Conservation (phyloP, 139 green algal species). For the Coelastrella sp. region DNA sequence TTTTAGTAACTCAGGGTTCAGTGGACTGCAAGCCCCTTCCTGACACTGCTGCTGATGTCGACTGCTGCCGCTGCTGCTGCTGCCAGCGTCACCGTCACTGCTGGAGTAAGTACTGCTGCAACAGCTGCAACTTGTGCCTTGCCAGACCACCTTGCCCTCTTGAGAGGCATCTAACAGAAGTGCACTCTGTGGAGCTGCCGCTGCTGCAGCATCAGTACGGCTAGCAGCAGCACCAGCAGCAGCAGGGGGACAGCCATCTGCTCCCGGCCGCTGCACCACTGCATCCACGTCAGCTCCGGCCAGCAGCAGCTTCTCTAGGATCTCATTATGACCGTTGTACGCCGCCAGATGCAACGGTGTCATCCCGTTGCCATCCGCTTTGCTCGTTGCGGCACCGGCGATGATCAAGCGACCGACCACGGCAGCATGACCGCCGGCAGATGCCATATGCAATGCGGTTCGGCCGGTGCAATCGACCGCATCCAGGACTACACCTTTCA, state of each 20-base stretch:
- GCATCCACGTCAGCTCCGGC: conserved; percentile 37
- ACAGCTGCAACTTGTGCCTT: background rate
- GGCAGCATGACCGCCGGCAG: background rate
- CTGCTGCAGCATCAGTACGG: background rate
- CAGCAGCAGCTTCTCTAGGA: conserved; percentile 41
- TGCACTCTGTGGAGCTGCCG: background rate
- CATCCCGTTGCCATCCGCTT: conserved; percentile 7
- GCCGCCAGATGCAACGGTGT: conserved; percentile 35
- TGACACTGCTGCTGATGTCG: background rate
- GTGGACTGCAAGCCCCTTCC: background rate
- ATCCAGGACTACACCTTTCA: background rate
- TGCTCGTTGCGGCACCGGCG: conserved; percentile 11
- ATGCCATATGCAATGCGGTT: conserved; percentile 29
- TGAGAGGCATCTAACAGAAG: background rate
- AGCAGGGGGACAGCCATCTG: background rate
- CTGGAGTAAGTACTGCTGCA: background rate
- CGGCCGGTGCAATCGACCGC: background rate
- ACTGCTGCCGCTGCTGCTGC: conserved; percentile 24
- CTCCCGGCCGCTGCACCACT: background rate
- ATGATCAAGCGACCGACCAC: conserved; percentile 35
- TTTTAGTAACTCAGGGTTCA: background rate
- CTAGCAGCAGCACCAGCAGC: background rate
- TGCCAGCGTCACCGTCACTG: background rate
- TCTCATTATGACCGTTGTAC: conserved; percentile 24
- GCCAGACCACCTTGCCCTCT: background rate